phyloP scores from a whole-genome alignment of 176 grass and related monocot species.

The Raddia guianensis region DNA sequence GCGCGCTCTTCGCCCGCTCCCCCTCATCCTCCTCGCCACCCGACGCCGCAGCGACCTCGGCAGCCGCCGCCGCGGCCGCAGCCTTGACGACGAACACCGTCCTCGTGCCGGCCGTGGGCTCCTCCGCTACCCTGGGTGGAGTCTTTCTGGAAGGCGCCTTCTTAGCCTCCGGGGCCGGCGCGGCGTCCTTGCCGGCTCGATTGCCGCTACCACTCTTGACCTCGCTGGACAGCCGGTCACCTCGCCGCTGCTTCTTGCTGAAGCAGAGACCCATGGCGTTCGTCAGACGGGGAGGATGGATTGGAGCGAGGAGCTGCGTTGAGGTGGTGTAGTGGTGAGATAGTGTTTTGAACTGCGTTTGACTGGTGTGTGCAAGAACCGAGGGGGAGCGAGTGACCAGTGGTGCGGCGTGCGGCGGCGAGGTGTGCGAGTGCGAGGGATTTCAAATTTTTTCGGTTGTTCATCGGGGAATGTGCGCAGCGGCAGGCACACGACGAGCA shows the following conservation, averaged over 20 bases:
- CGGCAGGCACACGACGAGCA: slow-evolving; percentile 35
- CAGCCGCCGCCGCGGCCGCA: slow-evolving; percentile 34
- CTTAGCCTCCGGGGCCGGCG: slow-evolving; percentile 11
- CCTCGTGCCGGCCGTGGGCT: slow-evolving; percentile 58
- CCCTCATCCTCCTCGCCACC: not conserved
- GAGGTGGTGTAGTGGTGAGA: not conserved
- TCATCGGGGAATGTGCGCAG: slow-evolving; percentile 35
- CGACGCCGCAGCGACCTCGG: not conserved
- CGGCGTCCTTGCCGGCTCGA: not conserved
- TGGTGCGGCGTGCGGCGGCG: not conserved
- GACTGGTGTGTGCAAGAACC: slow-evolving; percentile 7
- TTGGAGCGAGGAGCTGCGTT: not conserved
- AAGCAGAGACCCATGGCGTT: slow-evolving; percentile 81
- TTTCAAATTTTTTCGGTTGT: slow-evolving; percentile 61
- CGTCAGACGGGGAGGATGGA: not conserved
- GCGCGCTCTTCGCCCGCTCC: slow-evolving; percentile 8
- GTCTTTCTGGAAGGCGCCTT: slow-evolving; percentile 35
- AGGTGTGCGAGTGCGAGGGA: slow-evolving; percentile 25
- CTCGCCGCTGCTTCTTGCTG: slow-evolving; percentile 77
- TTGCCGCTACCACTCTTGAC: slow-evolving; percentile 8
- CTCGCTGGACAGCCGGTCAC: not conserved
- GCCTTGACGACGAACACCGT: slow-evolving; percentile 78
- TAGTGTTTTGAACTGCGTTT: slow-evolving; percentile 19
- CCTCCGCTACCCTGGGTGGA: slow-evolving; percentile 40
- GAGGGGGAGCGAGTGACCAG: not conserved